These are phyloP conservation scores for Acanthamoeba lenticulata DNA, from an alignment of 208 protist genomes.

Conservation along the genomic window DNA sequence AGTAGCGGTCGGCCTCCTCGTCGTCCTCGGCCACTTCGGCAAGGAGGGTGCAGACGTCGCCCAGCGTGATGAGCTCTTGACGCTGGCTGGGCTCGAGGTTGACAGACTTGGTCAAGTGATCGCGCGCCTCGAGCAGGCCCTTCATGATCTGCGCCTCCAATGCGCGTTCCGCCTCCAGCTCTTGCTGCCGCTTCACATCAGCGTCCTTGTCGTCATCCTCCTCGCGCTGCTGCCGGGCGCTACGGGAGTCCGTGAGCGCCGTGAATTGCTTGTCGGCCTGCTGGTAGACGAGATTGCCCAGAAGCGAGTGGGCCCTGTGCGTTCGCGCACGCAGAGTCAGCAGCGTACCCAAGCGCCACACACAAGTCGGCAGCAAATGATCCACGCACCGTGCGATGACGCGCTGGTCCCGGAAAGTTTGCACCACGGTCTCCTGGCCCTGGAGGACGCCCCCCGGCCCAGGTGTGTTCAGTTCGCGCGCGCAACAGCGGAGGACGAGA, in stretches of 20 bases:
- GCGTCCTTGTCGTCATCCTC: not conserved
- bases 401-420: too few relatives aligned
- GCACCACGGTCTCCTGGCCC: not conserved
- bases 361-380: too few relatives aligned
- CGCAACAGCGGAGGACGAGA: not conserved
- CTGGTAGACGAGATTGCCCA: too few relatives aligned
- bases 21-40: not conserved
- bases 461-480: not conserved
- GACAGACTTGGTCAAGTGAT: not conserved
- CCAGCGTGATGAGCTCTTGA: not conserved
- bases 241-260: too few relatives aligned
- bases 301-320: too few relatives aligned
- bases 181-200: not conserved
- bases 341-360: too few relatives aligned
- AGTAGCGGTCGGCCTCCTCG: not conserved
- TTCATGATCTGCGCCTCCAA: not conserved
- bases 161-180: not conserved
- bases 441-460: not conserved
- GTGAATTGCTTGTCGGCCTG: too few relatives aligned
- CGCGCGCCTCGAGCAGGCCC: not conserved
- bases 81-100: not conserved
- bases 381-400: too few relatives aligned
- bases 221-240: too few relatives aligned
- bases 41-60: not conserved
- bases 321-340: too few relatives aligned